Evolutionary conservation across 768 basidiomycete genomes (phyloP).

Genomic region (Suillus subalutaceus): DNA sequence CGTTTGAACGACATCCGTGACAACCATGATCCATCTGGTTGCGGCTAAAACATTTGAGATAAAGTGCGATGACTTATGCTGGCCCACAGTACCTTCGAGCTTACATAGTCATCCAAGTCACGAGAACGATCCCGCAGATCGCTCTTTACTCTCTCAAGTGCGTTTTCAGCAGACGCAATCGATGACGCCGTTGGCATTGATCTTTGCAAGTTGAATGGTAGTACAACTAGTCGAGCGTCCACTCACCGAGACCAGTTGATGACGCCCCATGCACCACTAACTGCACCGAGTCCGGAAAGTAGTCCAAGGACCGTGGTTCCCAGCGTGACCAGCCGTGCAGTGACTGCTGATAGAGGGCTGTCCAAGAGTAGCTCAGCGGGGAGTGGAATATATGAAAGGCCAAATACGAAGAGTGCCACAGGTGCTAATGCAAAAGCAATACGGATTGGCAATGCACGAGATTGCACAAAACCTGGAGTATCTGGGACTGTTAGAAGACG

Average conservation of each 20-base stretch:
- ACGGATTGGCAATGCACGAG: slow-evolving; percentile 34
- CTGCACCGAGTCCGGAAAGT: slow-evolving; percentile 79
- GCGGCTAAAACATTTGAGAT: slow-evolving; percentile 25
- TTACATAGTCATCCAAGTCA: slow-evolving; percentile 27
- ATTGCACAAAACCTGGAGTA: slow-evolving; percentile 14
- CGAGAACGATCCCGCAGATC: slow-evolving; percentile 48
- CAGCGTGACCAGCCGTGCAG: slow-evolving; percentile 70
- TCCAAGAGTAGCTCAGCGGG: slow-evolving; percentile 49
- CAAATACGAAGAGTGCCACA: slow-evolving; percentile 56
- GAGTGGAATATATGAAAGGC: slow-evolving; percentile 69
- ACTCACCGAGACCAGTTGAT: slow-evolving; percentile 7
- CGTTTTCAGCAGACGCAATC: slow-evolving; percentile 56
- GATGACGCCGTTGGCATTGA: slow-evolving; percentile 28
- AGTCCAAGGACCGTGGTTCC: slow-evolving; percentile 80
- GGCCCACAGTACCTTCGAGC: slow-evolving; percentile 27
- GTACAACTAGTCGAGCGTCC: neutral
- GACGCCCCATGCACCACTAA: slow-evolving; percentile 61
- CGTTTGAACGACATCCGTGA: slow-evolving; percentile 34
- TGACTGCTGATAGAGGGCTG: slow-evolving; percentile 48
- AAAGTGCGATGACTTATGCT: slow-evolving; percentile 9
- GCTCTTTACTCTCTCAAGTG: slow-evolving; percentile 59
- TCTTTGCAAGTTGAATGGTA: slow-evolving; percentile 18
- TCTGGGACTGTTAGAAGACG: neutral
- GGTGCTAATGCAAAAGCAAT: slow-evolving; percentile 51
- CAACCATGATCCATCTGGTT: slow-evolving; percentile 29